Percentiles rank a stretch among this genome's conserved stretches.
Conservation (phyloP, 2,329 filamentous ascomycete genomes). For the Phaeomoniella chlamydospora region DNA sequence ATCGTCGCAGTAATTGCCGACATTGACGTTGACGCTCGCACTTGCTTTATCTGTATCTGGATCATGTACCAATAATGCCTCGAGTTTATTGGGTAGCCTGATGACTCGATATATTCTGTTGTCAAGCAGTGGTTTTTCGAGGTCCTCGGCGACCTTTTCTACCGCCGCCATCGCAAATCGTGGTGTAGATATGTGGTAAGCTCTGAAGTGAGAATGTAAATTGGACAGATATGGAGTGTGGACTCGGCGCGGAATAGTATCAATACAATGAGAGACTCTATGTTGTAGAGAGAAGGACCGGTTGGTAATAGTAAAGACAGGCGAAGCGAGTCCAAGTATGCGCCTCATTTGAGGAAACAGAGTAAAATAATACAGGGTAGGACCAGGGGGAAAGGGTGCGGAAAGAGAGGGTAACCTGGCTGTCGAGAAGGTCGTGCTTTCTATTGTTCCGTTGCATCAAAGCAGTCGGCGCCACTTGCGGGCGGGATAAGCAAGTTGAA, state of each 20-base stretch:
- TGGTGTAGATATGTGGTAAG: too few relatives aligned
- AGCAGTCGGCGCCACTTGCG: too few relatives aligned
- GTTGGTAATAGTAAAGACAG: not conserved
- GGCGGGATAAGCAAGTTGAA: too few relatives aligned
- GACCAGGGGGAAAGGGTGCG: too few relatives aligned
- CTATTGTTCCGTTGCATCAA: too few relatives aligned
- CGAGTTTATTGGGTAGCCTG: conserved; percentile 69
- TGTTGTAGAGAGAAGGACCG: not conserved
- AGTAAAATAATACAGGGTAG: too few relatives aligned
- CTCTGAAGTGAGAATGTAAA: too few relatives aligned
- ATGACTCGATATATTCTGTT: conserved; percentile 81
- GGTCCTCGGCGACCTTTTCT: conserved; percentile 45
- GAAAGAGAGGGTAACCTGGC: too few relatives aligned
- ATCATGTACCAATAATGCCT: conserved; percentile 87
- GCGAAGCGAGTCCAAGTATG: not conserved
- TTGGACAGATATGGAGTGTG: too few relatives aligned
- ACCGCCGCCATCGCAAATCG: not conserved
- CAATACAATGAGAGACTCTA: not conserved
- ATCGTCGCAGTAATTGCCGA: conserved; percentile 87
- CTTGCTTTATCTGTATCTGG: conserved; percentile 92
- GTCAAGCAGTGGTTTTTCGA: conserved; percentile 76
- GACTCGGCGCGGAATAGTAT: too few relatives aligned
- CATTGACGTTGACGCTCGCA: conserved; percentile 87
- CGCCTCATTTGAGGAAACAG: not conserved
- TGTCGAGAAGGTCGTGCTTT: too few relatives aligned